Evolutionary conservation across 2,329 filamentous ascomycete genomes (phyloP).

Genomic region (Westerdykella ornata): DNA sequence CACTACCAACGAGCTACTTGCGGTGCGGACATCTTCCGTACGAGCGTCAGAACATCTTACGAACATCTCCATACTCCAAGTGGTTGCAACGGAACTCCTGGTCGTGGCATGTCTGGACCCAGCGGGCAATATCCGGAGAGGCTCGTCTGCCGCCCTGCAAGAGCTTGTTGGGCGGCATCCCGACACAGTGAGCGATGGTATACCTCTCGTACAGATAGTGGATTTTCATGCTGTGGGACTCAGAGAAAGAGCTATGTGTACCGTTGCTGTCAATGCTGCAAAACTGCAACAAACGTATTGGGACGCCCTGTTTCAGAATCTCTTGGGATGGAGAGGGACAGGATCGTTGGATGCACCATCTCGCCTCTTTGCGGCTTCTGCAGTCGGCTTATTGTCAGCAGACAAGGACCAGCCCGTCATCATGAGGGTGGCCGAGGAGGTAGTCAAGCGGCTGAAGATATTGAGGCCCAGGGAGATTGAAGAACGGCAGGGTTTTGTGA

Average conservation of each 20-base stretch:
- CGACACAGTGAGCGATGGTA: conserved; percentile 73
- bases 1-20: conserved; percentile 66
- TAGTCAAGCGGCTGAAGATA: conserved; percentile 42
- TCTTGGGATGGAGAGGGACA: conserved; percentile 84
- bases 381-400: conserved; percentile 56
- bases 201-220: conserved; percentile 77
- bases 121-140: conserved; percentile 85
- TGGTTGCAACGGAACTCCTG: conserved; percentile 74
- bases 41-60: conserved; percentile 41
- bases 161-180: conserved; percentile 91
- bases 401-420: conserved; percentile 30
- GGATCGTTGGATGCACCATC: conserved; percentile 69
- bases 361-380: conserved; percentile 62
- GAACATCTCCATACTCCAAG: conserved; percentile 55
- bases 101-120: conserved; percentile 79
- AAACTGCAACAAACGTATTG: conserved; percentile 60
- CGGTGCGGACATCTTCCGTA: conserved; percentile 46
- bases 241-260: conserved; percentile 71
- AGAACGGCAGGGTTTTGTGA: conserved; percentile 60
- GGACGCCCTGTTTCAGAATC: conserved; percentile 59
- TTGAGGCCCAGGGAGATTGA: conserved; percentile 57
- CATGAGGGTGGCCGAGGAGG: conserved; percentile 35
- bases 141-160: conserved; percentile 86
- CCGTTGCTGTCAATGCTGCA: conserved; percentile 65
- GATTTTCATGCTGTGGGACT: conserved; percentile 92